Evolutionary conservation across 1,139 yeast species (phyloP).

Genomic region (Candida sp.): DNA sequence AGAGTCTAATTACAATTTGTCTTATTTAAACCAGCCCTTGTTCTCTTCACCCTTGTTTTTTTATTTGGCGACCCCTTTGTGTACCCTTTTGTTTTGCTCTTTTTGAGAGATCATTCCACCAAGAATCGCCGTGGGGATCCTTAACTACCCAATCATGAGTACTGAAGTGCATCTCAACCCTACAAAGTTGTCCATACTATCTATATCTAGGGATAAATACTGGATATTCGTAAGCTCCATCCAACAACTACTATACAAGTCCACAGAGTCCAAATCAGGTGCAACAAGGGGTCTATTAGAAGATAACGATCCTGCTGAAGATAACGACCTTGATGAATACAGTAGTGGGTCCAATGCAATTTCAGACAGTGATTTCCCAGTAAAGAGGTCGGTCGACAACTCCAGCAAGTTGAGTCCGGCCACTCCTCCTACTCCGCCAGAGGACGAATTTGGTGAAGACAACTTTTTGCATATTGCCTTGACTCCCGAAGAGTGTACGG

Average conservation of each 20-base stretch:
- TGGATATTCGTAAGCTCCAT: constrained; percentile 57
- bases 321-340: constrained; percentile 19
- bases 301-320: constrained; percentile 19
- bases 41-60: background rate
- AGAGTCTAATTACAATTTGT: background rate
- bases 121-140: background rate
- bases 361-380: constrained; percentile 18
- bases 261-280: constrained; percentile 15
- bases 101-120: background rate
- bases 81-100: background rate
- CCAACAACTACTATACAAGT: constrained; percentile 39
- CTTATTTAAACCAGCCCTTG: background rate
- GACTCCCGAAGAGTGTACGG: constrained; percentile 60
- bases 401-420: constrained; percentile 20
- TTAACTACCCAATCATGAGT: constrained; percentile 20
- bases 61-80: background rate
- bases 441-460: constrained; percentile 27
- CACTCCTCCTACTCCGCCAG: constrained; percentile 4
- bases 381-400: constrained; percentile 21
- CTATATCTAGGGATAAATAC: constrained; percentile 51
- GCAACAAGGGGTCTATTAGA: constrained; percentile 16
- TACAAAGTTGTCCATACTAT: constrained; percentile 47
- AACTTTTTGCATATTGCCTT: constrained; percentile 57
- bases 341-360: constrained; percentile 7
- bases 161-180: constrained; percentile 50